These are phyloP conservation scores for Penicillium cataractarum DNA, from an alignment of 495 filamentous ascomycete genomes.

Conservation along the genomic window DNA sequence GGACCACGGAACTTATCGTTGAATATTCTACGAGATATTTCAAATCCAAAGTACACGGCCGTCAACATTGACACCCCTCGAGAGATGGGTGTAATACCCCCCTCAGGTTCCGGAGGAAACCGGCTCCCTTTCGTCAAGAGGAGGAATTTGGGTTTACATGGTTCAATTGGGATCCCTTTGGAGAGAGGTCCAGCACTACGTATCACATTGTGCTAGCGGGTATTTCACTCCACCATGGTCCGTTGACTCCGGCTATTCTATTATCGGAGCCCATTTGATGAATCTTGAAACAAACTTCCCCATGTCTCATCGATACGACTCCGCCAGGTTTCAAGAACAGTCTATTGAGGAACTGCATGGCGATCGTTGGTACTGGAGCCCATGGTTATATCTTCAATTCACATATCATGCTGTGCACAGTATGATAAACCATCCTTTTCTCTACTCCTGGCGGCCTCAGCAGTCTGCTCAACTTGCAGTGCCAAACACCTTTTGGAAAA, in stretches of 20 bases:
- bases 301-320: slow-evolving; percentile 45
- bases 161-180: slow-evolving; percentile 45
- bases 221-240: slow-evolving; percentile 46
- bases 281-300: slow-evolving; percentile 47
- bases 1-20: slow-evolving; percentile 40
- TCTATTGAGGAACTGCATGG: slow-evolving; percentile 35
- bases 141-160: slow-evolving; percentile 44
- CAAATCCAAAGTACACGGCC: slow-evolving; percentile 32
- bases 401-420: slow-evolving; percentile 48
- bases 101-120: slow-evolving; percentile 35
- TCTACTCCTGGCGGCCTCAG: slow-evolving; percentile 49
- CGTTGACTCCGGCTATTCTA: slow-evolving; percentile 44
- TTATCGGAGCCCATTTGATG: slow-evolving; percentile 46
- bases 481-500: slow-evolving; percentile 49
- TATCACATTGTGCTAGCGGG: slow-evolving; percentile 42
- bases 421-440: slow-evolving; percentile 48
- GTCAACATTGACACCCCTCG: slow-evolving; percentile 18
- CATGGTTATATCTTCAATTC: slow-evolving; percentile 50
- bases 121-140: slow-evolving; percentile 32
- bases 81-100: slow-evolving; percentile 22
- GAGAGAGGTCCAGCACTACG: slow-evolving; percentile 44
- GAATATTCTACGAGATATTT: slow-evolving; percentile 36
- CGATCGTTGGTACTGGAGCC: slow-evolving; percentile 46
- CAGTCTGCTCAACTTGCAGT: slow-evolving; percentile 47
- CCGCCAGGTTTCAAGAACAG: slow-evolving; percentile 46